Base-by-base conservation (phyloP, 768 basidiomycete species). In the Gloeophyllum trabeum region DNA sequence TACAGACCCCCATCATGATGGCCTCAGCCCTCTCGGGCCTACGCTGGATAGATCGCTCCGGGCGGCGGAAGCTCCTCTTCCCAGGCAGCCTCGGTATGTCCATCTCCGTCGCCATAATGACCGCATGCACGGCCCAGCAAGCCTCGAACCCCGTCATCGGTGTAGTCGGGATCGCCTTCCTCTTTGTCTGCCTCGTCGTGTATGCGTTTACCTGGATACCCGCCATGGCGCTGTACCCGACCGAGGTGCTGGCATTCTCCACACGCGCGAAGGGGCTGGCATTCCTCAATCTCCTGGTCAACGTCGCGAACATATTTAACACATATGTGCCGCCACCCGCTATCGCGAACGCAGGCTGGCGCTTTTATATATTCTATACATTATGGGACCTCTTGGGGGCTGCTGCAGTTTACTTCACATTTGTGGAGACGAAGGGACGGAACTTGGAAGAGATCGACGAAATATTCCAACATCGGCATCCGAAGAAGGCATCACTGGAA, bases 361-460 rank as follows among this genome's bases (percentile, higher is more conserved):
- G 54, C 72, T 70, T 70, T 3, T 75, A 73, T 50, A 50, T 71
- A 34, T 67, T 75, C 38, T 75, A 72, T 52, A 52, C 66, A 39
- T 52, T 61, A 13, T 73, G 69, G 68, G 71, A 74, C 48, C 47
- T 63, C 3, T 66, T 73, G 50, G 71, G 70, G 46, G 55, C 67
- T 39, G 42, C 66, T 24, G 58, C 69, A 24, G 64, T 73, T 39
- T 74, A 69, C 47, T 58, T 70, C 43, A 65, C 65, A 48, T 59
- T 67, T 25, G 71, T 73, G 14, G 73, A 75, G 52, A 74, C 74
- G n/a, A 74, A 68, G 49, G 64, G 64, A 6, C 56, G 73, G 30
- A 69, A 66, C 1, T 54, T 74, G 37, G 72, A 74, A 45, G 69
- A 73, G 47, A 71, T 73, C 44, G 65, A 69, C 38, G 65, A 66